A percentile compares a stretch with the other conserved stretches of the same genome.
These are phyloP conservation scores for Fusarium coicis DNA, from an alignment of 2,329 filamentous ascomycete species.

Conservation along the genomic window DNA sequence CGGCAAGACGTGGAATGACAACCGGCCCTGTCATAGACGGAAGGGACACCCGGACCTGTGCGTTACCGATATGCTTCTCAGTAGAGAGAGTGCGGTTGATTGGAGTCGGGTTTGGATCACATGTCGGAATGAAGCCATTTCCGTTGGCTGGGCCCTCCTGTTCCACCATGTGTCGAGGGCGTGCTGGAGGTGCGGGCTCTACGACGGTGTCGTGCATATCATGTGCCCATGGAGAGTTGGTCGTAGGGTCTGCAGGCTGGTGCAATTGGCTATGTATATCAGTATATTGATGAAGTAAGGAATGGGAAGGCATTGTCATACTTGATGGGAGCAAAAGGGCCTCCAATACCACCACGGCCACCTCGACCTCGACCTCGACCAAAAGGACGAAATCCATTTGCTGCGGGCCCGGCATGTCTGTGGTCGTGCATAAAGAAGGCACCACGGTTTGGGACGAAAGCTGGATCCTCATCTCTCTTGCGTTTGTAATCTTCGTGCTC, in stretches of 20 bases:
- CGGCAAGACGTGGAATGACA: slow-evolving; percentile 77
- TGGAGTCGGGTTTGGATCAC: slow-evolving; percentile 68
- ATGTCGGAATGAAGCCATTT: slow-evolving; percentile 65
- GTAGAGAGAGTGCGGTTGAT: slow-evolving; percentile 85
- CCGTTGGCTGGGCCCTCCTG: slow-evolving; percentile 65
- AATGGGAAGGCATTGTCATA: slow-evolving; percentile 56
- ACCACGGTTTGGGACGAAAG: slow-evolving; percentile 93
- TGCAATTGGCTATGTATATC: slow-evolving; percentile 52
- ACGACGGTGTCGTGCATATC: slow-evolving; percentile 87
- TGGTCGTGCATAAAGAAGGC: slow-evolving; percentile 98
- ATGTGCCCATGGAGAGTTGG: slow-evolving; percentile 86
- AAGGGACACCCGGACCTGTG: slow-evolving; percentile 83
- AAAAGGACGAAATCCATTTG: slow-evolving; percentile 81
- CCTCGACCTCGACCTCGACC: slow-evolving; percentile 73
- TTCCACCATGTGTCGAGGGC: slow-evolving; percentile 56
- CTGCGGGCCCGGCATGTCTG: slow-evolving; percentile 78
- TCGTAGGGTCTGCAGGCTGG: slow-evolving; percentile 68
- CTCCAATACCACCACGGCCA: slow-evolving; percentile 68
- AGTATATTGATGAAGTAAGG: slow-evolving; percentile 32
- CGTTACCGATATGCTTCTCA: slow-evolving; percentile 84
- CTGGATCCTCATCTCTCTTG: slow-evolving; percentile 87
- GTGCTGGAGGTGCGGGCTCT: slow-evolving; percentile 54
- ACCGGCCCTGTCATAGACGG: slow-evolving; percentile 79
- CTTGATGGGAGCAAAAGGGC: slow-evolving; percentile 70
- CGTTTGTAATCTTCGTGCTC: slow-evolving; percentile 93